Evolutionary conservation across 2,329 filamentous ascomycete genomes (phyloP).

Genomic region (Hyphodiscus sp.): DNA sequence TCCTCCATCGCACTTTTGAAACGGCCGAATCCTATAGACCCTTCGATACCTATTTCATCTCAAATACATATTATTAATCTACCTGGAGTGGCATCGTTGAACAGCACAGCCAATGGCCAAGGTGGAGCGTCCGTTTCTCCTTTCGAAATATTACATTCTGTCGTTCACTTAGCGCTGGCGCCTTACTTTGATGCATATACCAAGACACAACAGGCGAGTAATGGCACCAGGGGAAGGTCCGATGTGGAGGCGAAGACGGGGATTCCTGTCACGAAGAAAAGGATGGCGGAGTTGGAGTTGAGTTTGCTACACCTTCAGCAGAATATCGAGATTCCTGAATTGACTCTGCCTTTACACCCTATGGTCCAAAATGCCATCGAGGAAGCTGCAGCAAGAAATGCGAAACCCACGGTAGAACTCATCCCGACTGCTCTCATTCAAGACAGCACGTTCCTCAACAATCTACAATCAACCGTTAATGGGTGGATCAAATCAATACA

Average conservation of each 20-base stretch:
- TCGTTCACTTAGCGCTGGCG: conserved; percentile 84
- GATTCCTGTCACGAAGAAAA: conserved; percentile 95
- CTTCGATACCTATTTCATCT: conserved; percentile 70
- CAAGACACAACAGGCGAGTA: conserved; percentile 65
- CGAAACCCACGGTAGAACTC: conserved; percentile 68
- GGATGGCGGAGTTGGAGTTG: conserved; percentile 87
- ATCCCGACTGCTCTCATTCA: conserved; percentile 71
- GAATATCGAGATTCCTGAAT: conserved; percentile 94
- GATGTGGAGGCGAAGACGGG: conserved; percentile 91
- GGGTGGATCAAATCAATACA: conserved; percentile 99
- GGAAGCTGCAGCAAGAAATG: conserved; percentile 60
- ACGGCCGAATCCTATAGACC: conserved; percentile 80
- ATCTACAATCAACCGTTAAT: conserved; percentile 87
- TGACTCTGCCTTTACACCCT: conserved; percentile 81
- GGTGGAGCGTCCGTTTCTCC: conserved; percentile 72
- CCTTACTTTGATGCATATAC: conserved; percentile 98
- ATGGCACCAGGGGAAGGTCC: conserved; percentile 62
- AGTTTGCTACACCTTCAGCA: conserved; percentile 89
- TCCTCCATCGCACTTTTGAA: conserved; percentile 88
- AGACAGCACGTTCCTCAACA: conserved; percentile 90
- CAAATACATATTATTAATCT: conserved; percentile 93
- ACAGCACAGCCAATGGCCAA: conserved; percentile 59
- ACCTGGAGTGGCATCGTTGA: conserved; percentile 64
- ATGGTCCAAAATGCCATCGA: conserved; percentile 81
- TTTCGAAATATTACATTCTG: conserved; percentile 86